Percentiles rank a stretch among this genome's conserved stretches.
phyloP scores from a whole-genome alignment of 2,329 filamentous ascomycete genomes.

The Diaporthe citri region DNA sequence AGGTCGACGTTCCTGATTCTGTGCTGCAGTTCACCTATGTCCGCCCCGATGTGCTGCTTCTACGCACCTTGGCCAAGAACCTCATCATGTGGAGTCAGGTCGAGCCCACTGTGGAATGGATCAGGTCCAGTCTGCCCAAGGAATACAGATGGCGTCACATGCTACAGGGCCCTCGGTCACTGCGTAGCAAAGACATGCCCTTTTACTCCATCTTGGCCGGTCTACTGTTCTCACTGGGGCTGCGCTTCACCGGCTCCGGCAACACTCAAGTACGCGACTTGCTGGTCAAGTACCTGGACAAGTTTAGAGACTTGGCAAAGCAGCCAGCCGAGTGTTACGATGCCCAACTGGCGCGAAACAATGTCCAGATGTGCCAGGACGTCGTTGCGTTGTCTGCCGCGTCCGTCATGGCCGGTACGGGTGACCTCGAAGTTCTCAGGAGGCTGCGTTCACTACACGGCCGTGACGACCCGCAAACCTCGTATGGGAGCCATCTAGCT shows the following conservation, averaged over 20 bases:
- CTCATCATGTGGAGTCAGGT: conserved; percentile 94
- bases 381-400: conserved; percentile 84
- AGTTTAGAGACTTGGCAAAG: conserved; percentile 83
- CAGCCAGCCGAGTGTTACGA: conserved; percentile 77
- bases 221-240: conserved; percentile 83
- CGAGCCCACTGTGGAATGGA: conserved; percentile 79
- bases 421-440: conserved; percentile 87
- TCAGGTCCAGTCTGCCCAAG: conserved; percentile 77
- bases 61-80: conserved; percentile 90
- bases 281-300: conserved; percentile 85
- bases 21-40: conserved; percentile 95
- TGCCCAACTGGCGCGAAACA: conserved; percentile 83
- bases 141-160: conserved; percentile 74
- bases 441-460: conserved; percentile 90
- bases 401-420: conserved; percentile 95
- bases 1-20: conserved; percentile 93
- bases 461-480: conserved; percentile 83
- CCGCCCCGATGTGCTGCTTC: conserved; percentile 89
- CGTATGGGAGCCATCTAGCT: conserved; percentile 94
- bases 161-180: conserved; percentile 68
- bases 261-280: conserved; percentile 81
- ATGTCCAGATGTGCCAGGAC: conserved; percentile 92
- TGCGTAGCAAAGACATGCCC: conserved; percentile 87
- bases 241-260: conserved; percentile 81
- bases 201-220: conserved; percentile 94